These are phyloP conservation scores for Gossypium turneri DNA, from an alignment of 345 rosid species.

Conservation along the genomic window DNA sequence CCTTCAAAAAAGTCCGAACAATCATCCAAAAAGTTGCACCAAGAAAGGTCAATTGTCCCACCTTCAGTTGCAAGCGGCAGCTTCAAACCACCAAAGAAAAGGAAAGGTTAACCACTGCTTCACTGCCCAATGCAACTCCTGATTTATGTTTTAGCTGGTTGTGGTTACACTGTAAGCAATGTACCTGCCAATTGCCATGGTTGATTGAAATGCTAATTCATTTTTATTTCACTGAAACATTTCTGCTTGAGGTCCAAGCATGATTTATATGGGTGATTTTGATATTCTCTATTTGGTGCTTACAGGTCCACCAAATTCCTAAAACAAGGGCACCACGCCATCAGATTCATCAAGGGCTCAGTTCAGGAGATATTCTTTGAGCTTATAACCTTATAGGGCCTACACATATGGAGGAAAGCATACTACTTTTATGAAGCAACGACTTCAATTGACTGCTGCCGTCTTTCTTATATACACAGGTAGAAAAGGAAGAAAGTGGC, in stretches of 20 bases:
- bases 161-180: neutral
- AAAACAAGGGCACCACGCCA: neutral
- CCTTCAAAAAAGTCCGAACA: slow-evolving; percentile 58
- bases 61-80: slow-evolving; percentile 35
- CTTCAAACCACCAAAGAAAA: slow-evolving; percentile 54
- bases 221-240: neutral
- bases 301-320: slow-evolving; percentile 13
- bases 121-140: neutral
- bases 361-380: neutral
- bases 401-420: neutral
- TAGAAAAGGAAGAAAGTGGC: neutral
- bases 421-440: neutral
- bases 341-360: neutral
- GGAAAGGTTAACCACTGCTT: slow-evolving; percentile 44
- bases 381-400: neutral
- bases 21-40: slow-evolving; percentile 30
- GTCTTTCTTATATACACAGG: neutral
- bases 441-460: no score
- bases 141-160: neutral
- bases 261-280: neutral
- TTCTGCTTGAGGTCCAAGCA: neutral
- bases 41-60: slow-evolving; percentile 55
- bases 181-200: neutral
- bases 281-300: neutral
- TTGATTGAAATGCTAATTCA: neutral